Base-by-base conservation (phyloP, 2,329 filamentous ascomycete genomes). In the Colletotrichum caudatum region DNA sequence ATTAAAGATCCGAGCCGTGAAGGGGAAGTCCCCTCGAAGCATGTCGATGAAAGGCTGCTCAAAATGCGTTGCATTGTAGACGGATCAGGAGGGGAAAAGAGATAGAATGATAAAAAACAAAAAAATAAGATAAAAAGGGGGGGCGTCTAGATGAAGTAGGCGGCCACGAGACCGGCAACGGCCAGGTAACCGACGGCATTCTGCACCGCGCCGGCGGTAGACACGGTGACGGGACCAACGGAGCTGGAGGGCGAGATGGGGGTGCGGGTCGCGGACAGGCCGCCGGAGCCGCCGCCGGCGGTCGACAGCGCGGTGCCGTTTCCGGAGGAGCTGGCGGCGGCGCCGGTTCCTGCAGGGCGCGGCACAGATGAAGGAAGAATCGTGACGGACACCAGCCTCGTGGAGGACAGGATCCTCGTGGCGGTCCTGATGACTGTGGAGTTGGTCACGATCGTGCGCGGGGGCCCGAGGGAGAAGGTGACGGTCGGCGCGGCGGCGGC, bases 81-180 rank as follows among this genome's bases (percentile, higher is more conserved):
- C n/a, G 46, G 20, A 48, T 8, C 20, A 48, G 20, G n/a, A 16
- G 2, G 9, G 5, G 2, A n/a, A 48, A 23, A 12, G 3, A 12
- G 23, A 48, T 7, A 11, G 16, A 2, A 37, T 3, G 26, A 23
- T 18, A 18, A 12, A n/a, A 48, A 48, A n/a, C 0, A 9, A 2
- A 2, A 7, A 16, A 6, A 7, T 33, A 7, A 3, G 33, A 33
- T 33, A 35, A 35, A 35, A 35, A 35, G 1, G 9, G 5, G 44
- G 20, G 16, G 5, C 12, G 53, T 60, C 81, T 82, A 87, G 64
- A 87, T 69, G 69, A 86, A 77, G 74, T 80, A 83, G 65, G 78
- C 83, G 58, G 79, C 83, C 12, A 81, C 74, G 41, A 84, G 69
- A 29, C 83, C 85, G 33, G 81, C 76, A 16, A 80, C 76, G 8